phyloP scores from a whole-genome alignment of 495 filamentous ascomycete species.

The Penicillium ochrochloron region DNA sequence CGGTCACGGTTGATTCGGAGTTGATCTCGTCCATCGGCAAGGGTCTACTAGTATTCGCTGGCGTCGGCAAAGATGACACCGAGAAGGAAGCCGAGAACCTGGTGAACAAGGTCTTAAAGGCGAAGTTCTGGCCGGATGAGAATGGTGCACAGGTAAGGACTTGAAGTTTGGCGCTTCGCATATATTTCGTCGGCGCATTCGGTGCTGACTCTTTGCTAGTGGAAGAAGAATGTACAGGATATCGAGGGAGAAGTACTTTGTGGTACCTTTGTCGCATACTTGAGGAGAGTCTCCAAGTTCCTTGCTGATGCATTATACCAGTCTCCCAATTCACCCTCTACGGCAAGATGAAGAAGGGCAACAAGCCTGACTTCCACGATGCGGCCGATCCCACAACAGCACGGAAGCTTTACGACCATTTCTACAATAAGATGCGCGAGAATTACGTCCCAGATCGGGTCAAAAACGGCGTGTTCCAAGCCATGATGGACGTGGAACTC shows the following conservation, averaged over 20 bases:
- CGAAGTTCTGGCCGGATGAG: constrained; percentile 85
- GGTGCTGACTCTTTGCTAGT: constrained; percentile 54
- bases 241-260: constrained; percentile 90
- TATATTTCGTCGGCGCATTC: neutral
- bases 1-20: constrained; percentile 94
- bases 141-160: constrained; percentile 35
- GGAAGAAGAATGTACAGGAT: constrained; percentile 86
- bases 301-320: constrained; percentile 32
- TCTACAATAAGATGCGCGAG: constrained; percentile 75
- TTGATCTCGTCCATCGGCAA: constrained; percentile 87
- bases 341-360: constrained; percentile 89
- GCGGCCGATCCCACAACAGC: constrained; percentile 79
- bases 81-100: constrained; percentile 83
- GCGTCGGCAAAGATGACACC: constrained; percentile 87
- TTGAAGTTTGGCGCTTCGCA: neutral
- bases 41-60: constrained; percentile 89
- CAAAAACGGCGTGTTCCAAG: constrained; percentile 94
- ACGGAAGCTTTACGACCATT: constrained; percentile 78
- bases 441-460: constrained; percentile 76
- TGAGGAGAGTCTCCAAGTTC: neutral
- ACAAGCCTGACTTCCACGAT: constrained; percentile 93
- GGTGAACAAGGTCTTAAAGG: constrained; percentile 83
- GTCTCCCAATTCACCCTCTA: constrained; percentile 99
- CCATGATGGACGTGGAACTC: constrained; percentile 97
- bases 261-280: constrained; percentile 58